Evolutionary conservation across 257 asterid species (phyloP).

Genomic region (Solanum clarkiae): DNA sequence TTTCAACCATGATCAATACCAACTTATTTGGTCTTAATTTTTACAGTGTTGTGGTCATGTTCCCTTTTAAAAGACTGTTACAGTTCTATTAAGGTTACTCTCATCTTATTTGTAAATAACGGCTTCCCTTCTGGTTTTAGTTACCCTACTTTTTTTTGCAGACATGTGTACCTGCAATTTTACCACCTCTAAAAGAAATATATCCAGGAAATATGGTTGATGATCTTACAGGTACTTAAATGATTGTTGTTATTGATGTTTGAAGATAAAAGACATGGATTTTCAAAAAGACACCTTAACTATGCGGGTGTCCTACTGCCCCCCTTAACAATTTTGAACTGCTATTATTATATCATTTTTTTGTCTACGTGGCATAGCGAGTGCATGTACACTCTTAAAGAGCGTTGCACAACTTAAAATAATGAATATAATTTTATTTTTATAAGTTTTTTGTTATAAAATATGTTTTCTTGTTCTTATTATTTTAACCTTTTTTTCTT

Average conservation of each 20-base stretch:
- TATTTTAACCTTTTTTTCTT: too few species aligned
- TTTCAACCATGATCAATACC: neutral
- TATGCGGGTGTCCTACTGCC: too few species aligned
- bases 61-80: neutral
- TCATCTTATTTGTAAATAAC: neutral
- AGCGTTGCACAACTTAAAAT: too few species aligned
- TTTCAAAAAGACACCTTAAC: too few species aligned
- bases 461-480: too few species aligned
- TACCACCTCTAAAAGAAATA: conserved; percentile 84
- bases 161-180: conserved; percentile 72
- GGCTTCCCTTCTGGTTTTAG: neutral
- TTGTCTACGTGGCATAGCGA: too few species aligned
- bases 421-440: too few species aligned
- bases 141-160: conserved; percentile 32
- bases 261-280: too few species aligned
- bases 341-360: too few species aligned
- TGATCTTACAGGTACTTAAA: conserved; percentile 56
- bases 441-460: too few species aligned
- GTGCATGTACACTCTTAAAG: too few species aligned
- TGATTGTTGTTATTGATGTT: neutral
- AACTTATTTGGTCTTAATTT: neutral
- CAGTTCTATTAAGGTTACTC: neutral
- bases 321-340: too few species aligned
- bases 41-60: neutral
- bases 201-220: conserved; percentile 81